Conservation (phyloP, 176 grass and related monocot species). For the Oryza glumipatula region DNA sequence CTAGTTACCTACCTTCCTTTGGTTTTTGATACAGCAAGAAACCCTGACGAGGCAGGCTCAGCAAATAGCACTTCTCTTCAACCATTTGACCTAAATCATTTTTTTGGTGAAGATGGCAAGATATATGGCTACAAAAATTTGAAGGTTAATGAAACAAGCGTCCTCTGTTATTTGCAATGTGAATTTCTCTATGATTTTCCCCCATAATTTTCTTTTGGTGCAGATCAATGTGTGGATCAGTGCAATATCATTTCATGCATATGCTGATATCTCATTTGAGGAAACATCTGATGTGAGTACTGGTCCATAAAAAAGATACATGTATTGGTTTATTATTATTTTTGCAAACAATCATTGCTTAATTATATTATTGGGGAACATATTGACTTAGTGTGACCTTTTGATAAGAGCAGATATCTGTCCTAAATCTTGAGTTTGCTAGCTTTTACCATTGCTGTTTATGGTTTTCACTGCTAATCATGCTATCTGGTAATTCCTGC, state of each 20-base stretch:
- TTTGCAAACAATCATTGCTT: neutral
- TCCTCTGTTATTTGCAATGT: conserved; percentile 4
- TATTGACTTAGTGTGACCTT: neutral
- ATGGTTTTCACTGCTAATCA: neutral
- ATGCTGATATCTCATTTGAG: conserved; percentile 74
- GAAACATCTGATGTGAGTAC: conserved; percentile 78
- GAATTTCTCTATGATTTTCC: conserved; percentile 14
- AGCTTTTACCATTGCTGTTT: neutral
- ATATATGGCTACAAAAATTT: conserved; percentile 92
- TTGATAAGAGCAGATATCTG: conserved; percentile 16
- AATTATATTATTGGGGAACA: neutral
- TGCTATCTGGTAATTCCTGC: neutral
- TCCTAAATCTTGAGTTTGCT: conserved; percentile 11
- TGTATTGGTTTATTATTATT: neutral
- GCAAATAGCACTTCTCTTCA: conserved; percentile 49
- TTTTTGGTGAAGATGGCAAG: conserved; percentile 93
- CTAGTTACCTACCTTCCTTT: neutral
- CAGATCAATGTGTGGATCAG: conserved; percentile 95
- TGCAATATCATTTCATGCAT: conserved; percentile 77
- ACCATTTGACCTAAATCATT: conserved; percentile 85
- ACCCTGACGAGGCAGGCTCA: conserved; percentile 53
- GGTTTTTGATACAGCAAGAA: conserved; percentile 62
- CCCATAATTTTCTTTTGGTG: conserved; percentile 37
- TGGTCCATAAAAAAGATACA: neutral
- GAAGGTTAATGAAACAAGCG: conserved; percentile 51